Evolutionary conservation across 23 red algal genomes (phyloP).

Genomic region (Cyanidioschyzon merolae): DNA sequence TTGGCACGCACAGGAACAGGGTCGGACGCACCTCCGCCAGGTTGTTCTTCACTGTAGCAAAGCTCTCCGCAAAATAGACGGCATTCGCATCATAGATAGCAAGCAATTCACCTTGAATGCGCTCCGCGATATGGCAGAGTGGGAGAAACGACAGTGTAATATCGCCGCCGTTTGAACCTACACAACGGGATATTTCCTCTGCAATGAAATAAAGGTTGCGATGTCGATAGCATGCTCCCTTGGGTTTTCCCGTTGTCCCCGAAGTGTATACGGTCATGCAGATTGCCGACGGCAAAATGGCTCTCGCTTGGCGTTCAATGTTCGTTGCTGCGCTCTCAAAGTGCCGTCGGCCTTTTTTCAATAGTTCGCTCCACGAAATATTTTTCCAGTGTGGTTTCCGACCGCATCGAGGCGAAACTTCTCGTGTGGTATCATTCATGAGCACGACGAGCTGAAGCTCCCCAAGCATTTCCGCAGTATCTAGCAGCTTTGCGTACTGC

Average conservation of each 20-base stretch:
- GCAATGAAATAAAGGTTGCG: constrained; percentile 30
- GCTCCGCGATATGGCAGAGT: constrained; percentile 28
- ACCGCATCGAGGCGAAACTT: not conserved
- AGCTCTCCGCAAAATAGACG: constrained; percentile 26
- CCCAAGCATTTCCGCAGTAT: not conserved
- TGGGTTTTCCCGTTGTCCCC: constrained; percentile 25
- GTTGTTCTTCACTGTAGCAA: constrained; percentile 13
- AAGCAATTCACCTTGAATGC: constrained; percentile 20
- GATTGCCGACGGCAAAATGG: not conserved
- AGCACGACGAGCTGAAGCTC: not conserved
- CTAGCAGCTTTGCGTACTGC: constrained; percentile 8
- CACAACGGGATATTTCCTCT: constrained; percentile 9
- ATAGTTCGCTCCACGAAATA: not conserved
- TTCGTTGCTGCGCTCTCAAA: not conserved
- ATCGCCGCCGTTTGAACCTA: constrained; percentile 12
- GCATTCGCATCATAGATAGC: constrained; percentile 17
- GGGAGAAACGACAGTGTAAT: constrained; percentile 27
- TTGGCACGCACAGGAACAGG: constrained; percentile 26
- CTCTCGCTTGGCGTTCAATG: constrained; percentile 1
- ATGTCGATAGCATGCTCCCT: constrained; percentile 26
- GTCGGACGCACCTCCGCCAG: constrained; percentile 24
- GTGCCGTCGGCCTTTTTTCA: not conserved
- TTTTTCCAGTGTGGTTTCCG: not conserved
- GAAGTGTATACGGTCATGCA: constrained; percentile 30
- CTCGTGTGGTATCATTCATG: not conserved